Base-by-base conservation (phyloP, 2,329 filamentous ascomycete species). In the Cordyceps farinosa region DNA sequence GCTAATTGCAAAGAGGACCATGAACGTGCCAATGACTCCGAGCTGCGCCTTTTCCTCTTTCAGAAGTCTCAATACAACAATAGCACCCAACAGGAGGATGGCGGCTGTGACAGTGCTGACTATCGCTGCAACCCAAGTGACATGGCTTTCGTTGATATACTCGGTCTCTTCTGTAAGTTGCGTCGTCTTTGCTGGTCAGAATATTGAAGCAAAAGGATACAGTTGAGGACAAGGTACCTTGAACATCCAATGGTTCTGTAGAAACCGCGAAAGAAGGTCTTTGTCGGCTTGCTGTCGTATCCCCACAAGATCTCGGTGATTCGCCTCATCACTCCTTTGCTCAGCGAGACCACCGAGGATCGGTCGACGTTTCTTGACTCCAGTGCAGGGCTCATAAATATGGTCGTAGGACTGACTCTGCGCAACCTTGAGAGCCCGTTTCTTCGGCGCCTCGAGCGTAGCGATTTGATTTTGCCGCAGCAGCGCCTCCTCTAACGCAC, bases 1-100 rank as follows among this genome's bases (percentile, higher is more conserved):
- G 30, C 67, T 65, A 1, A 63, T 13, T 1, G 67, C 65, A 45
- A 69, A 69, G 1, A 69, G 22, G 1, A 65, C 22, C 0, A 64
- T 68, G 47, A 68, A 69, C 2, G 58, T 38, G 1, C 59, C 61
- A 17, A 69, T 64, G 11, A 69, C 56, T 0, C 65, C 67, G 2
- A 67, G 55, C 51, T 66, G 38, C 10, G 53, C 40, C n/a, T 45
- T 56, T 6, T 45, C 53, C 8, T 10, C 11, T 13, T 45, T 44
- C 3, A 56, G n/a, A 7, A 40, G 52, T 34, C 52, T 17, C 36
- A 54, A 22, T 10, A 53, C 8, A 11, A 53, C 6, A 11, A 53
- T 53, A 6, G 50, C 50, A 3, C 50, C 50, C 1, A 53, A 4
- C n/a, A 53, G 11, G 30, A 53, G 50, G 2, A 53, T 13, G 2